A percentile compares a stretch with the other conserved stretches of the same genome.
These are phyloP conservation scores for Coix lacrymajobi DNA, from an alignment of 176 grass and related monocot genomes.

Conservation along the genomic window DNA sequence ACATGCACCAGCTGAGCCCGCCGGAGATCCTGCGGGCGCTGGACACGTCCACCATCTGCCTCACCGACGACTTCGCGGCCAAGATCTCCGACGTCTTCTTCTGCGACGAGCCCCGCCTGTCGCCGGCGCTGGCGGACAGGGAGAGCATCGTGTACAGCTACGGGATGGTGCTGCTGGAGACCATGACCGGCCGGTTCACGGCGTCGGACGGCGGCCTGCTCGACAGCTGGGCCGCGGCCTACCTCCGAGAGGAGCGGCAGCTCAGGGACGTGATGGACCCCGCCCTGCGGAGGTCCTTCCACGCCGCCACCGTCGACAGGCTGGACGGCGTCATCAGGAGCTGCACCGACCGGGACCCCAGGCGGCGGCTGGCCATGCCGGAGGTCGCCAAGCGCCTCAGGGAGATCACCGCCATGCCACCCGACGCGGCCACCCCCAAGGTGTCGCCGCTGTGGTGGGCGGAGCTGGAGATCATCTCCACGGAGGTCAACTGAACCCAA, in stretches of 20 bases:
- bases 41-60: constrained; percentile 69
- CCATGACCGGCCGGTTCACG: constrained; percentile 54
- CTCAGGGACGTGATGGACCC: constrained; percentile 60
- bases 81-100: constrained; percentile 82
- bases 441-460: constrained; percentile 90
- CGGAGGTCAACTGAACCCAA: constrained; percentile 33
- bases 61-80: constrained; percentile 84
- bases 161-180: constrained; percentile 80
- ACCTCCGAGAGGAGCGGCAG: constrained; percentile 39
- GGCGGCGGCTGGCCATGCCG: constrained; percentile 37
- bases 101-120: constrained; percentile 18
- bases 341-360: constrained; percentile 55
- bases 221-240: constrained; percentile 49
- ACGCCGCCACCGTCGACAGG: constrained; percentile 32
- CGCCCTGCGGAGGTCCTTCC: constrained; percentile 30
- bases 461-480: constrained; percentile 80
- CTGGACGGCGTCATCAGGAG: constrained; percentile 44
- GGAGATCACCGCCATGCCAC: constrained; percentile 78
- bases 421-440: constrained; percentile 62
- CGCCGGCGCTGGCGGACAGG: neutral
- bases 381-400: constrained; percentile 48
- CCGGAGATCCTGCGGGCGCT: constrained; percentile 50
- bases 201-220: constrained; percentile 49
- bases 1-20: constrained; percentile 79
- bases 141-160: constrained; percentile 72